These are phyloP conservation scores for Monilinia fructigena DNA, from an alignment of 2,329 filamentous ascomycete species.

Conservation along the genomic window DNA sequence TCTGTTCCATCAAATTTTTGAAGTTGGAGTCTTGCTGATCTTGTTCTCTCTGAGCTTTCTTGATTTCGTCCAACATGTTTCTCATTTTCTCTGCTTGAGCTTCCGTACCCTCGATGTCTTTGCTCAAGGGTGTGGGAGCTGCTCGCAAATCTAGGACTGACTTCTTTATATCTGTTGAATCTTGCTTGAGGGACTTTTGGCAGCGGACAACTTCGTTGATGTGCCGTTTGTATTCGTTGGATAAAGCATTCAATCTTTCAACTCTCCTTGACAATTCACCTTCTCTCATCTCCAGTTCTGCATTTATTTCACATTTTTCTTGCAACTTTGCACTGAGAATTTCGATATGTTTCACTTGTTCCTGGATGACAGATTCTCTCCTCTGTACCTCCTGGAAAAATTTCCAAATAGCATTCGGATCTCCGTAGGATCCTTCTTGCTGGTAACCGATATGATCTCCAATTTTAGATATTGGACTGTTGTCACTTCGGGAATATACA, in stretches of 20 bases:
- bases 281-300: slow-evolving; percentile 27
- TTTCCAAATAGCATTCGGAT: background rate
- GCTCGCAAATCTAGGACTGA: background rate
- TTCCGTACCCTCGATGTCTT: background rate
- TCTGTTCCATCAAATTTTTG: background rate
- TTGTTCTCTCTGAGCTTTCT: slow-evolving; percentile 6
- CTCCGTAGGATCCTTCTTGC: background rate
- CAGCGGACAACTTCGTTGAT: slow-evolving; percentile 39
- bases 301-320: slow-evolving; percentile 10
- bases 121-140: background rate
- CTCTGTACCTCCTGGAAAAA: background rate
- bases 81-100: background rate
- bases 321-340: slow-evolving; percentile 25
- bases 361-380: slow-evolving; percentile 1
- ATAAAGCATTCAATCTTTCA: slow-evolving; percentile 32
- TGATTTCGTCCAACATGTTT: slow-evolving; percentile 8
- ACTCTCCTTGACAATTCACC: slow-evolving; percentile 31
- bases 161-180: slow-evolving; percentile 17
- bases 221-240: slow-evolving; percentile 37
- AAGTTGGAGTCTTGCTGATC: background rate
- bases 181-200: slow-evolving; percentile 29
- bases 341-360: slow-evolving; percentile 22
- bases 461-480: background rate
- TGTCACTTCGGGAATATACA: background rate
- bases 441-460: slow-evolving; percentile 6